phyloP scores from a whole-genome alignment of 139 green algal genomes.

The Penium margaritaceum region DNA sequence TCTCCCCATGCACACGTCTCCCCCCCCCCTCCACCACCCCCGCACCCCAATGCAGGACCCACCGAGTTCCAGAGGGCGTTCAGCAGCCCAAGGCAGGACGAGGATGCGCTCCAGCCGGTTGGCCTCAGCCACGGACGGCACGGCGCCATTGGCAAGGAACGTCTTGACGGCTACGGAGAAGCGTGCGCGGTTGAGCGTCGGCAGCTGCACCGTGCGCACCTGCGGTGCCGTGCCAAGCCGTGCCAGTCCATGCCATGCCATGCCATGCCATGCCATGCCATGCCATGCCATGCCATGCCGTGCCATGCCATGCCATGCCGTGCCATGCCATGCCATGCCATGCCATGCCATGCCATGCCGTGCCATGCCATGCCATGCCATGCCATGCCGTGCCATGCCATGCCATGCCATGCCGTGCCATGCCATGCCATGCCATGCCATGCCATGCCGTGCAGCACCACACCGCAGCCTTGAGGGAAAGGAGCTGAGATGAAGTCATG shows the following conservation, averaged over 20 bases:
- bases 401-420: background rate
- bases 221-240: too few species aligned
- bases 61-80: slow-evolving; percentile 18
- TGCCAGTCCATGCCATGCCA: background rate
- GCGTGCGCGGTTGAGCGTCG: slow-evolving; percentile 75
- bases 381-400: background rate
- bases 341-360: slow-evolving; percentile 5
- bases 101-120: slow-evolving; percentile 62
- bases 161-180: slow-evolving; percentile 43
- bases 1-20: too few species aligned
- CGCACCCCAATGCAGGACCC: too few species aligned
- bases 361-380: background rate
- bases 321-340: slow-evolving; percentile 20
- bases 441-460: too few species aligned
- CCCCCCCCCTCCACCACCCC: too few species aligned
- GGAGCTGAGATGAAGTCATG: too few species aligned
- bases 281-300: slow-evolving; percentile 18
- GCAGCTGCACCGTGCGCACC: slow-evolving; percentile 67
- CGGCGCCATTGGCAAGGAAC: slow-evolving; percentile 46
- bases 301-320: slow-evolving; percentile 19
- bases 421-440: background rate
- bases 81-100: slow-evolving; percentile 61
- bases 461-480: too few species aligned
- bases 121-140: slow-evolving; percentile 59
- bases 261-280: slow-evolving; percentile 21